Conservation (phyloP, 2,329 filamentous ascomycete genomes). For the Blastomyces emzantsi region DNA sequence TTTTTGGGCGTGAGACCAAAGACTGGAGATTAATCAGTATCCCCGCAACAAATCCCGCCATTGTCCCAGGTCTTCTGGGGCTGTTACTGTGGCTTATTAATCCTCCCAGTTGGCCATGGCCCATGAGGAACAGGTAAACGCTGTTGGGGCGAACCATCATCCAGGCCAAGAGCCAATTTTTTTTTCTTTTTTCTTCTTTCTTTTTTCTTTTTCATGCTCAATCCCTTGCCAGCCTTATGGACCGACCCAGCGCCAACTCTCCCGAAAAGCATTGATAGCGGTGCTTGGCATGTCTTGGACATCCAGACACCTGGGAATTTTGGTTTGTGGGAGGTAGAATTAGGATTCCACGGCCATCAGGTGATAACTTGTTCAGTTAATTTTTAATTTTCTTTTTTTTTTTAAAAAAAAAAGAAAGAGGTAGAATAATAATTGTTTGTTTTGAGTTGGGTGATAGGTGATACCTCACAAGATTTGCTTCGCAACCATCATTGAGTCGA, state of each 20-base stretch:
- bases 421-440: neutral
- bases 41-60: neutral
- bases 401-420: too few species aligned
- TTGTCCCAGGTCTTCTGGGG: neutral
- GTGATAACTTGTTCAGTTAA: neutral
- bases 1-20: neutral
- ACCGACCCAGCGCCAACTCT: neutral
- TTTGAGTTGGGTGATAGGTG: neutral
- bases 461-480: neutral
- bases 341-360: neutral
- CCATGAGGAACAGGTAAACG: neutral
- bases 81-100: neutral
- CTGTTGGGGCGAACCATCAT: neutral
- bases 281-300: constrained; percentile 5
- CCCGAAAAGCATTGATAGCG: constrained; percentile 1
- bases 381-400: neutral
- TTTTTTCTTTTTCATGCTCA: neutral
- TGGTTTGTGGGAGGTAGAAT: neutral
- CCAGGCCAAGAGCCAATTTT: neutral
- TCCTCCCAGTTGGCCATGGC: neutral
- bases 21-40: neutral
- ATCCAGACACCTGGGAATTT: neutral
- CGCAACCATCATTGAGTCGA: neutral
- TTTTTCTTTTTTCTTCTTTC: neutral
- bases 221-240: constrained; percentile 3